Evolutionary conservation across 2,329 filamentous ascomycete genomes (phyloP).

Genomic region (Phaeosphaeria sp.): DNA sequence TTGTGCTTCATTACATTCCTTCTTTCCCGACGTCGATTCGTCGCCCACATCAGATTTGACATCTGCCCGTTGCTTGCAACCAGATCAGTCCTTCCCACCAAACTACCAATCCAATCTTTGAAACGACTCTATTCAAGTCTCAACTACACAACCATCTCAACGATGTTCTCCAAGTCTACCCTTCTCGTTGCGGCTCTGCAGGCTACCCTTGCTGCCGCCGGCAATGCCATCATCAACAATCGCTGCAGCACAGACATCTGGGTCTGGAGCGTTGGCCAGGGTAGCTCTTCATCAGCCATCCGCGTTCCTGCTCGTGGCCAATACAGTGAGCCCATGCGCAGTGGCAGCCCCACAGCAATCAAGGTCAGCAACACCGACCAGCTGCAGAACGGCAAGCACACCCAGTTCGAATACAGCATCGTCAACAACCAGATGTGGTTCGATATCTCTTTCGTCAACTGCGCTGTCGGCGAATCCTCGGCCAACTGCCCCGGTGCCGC

Average conservation of each 20-base stretch:
- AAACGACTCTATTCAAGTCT: not conserved
- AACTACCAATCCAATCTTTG: not conserved
- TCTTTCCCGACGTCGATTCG: conserved; percentile 3
- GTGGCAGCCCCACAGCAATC: conserved; percentile 20
- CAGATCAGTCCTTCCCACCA: not conserved
- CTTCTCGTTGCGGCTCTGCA: conserved; percentile 23
- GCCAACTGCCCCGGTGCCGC: conserved; percentile 29
- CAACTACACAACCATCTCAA: conserved; percentile 1
- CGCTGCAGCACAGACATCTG: conserved; percentile 35
- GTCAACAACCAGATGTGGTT: conserved; percentile 27
- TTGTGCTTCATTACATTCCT: conserved; percentile 7
- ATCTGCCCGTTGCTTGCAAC: not conserved
- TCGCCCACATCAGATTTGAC: not conserved
- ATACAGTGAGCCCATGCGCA: conserved; percentile 26
- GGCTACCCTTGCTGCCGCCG: conserved; percentile 23
- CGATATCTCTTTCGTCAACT: conserved; percentile 39
- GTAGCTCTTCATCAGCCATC: conserved; percentile 10
- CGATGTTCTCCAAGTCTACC: conserved; percentile 26
- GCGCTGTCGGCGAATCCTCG: conserved; percentile 27
- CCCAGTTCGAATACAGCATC: conserved; percentile 38
- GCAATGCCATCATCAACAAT: conserved; percentile 33
- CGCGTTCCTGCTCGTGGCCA: conserved; percentile 24
- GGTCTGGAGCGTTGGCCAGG: conserved; percentile 29
- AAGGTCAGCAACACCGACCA: conserved; percentile 34
- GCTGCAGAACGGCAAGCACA: conserved; percentile 25